These are phyloP conservation scores for Orbilia ellipsospora DNA, from an alignment of 2,329 filamentous ascomycete species.

Conservation along the genomic window DNA sequence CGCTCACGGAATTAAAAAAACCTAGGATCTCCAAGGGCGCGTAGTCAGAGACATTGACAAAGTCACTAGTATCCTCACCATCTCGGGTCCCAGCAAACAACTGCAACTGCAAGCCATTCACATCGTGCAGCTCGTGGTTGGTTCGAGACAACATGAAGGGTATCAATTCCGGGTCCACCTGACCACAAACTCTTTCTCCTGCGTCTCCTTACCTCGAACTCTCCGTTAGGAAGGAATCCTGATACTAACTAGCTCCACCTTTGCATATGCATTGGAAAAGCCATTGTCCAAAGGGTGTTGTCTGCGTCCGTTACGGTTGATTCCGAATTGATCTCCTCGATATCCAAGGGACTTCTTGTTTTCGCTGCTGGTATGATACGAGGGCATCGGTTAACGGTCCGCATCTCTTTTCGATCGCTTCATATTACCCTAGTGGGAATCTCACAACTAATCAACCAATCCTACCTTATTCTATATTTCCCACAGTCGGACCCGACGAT, in stretches of 20 bases:
- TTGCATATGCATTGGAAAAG: slow-evolving; percentile 64
- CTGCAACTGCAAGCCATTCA: background rate
- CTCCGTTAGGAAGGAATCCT: slow-evolving; percentile 62
- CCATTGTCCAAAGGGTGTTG: slow-evolving; percentile 90
- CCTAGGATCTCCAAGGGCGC: background rate
- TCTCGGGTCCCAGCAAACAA: background rate
- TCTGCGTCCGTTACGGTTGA: slow-evolving; percentile 97
- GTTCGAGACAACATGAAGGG: slow-evolving; percentile 40
- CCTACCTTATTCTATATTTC: too few relatives aligned
- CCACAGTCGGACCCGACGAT: slow-evolving; percentile 80
- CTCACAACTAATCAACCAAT: too few relatives aligned
- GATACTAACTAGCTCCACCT: slow-evolving; percentile 10
- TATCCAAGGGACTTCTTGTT: slow-evolving; percentile 88
- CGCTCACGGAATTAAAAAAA: slow-evolving; percentile 24
- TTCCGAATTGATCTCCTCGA: slow-evolving; percentile 86
- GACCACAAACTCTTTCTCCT: background rate
- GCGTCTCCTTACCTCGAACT: background rate
- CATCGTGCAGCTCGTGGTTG: background rate
- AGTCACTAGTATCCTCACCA: too few relatives aligned
- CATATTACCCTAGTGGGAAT: background rate
- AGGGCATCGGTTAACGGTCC: slow-evolving; percentile 42
- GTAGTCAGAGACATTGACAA: too few relatives aligned
- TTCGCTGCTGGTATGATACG: slow-evolving; percentile 73
- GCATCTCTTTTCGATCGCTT: slow-evolving; percentile 30
- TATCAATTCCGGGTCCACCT: slow-evolving; percentile 8